Base-by-base conservation (phyloP, 2,329 filamentous ascomycete genomes). In the Fusarium coicis region DNA sequence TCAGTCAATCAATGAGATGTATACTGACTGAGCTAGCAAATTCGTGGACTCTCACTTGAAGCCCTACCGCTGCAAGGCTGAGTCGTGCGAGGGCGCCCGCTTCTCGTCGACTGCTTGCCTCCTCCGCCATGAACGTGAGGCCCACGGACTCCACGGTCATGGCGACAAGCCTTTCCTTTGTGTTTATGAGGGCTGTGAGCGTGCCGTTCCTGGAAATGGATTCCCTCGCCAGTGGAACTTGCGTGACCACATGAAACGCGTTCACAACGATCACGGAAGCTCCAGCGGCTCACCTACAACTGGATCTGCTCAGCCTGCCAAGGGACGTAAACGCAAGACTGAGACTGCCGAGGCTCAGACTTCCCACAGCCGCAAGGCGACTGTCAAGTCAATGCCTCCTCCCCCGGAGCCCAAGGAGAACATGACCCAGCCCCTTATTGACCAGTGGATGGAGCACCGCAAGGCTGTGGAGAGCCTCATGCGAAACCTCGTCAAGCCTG, bases 191-290 rank as follows among this genome's bases (percentile, higher is more conserved):
- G 94, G 93, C 70, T 98, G 96, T 79, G 95, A 98, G 79, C 92
- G 96, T 73, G 91, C 94, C 65, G 86, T 92, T 39, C 86, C 89
- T 30, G 95, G 94, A 77, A 94, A 96, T 81, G 96, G 96, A 77
- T 98, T 98, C 80, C 96, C 95, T 42, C 92, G 96, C 77, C 92
- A 95, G 78, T 98, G 96, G 94, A 98, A 98, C 84, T 89, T 97
- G 60, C 92, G 93, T 82, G 96, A 98, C 84, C 96, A 98, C 87
- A 98, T 98, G 95, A 94, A 94, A 85, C 92, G 96, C 71, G 95
- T 98, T 12, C 96, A 98, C 85, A 91, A 91, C 74, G 89, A 90
- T 78, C 85, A 86, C 68, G 84, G 85, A 47, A 83, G 82, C 73
- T 78, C 82, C 46, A 76, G 77, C 47, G 83, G 81, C 30, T 86